These are phyloP conservation scores for Tripidium arundinaceum DNA, from an alignment of 202 grass and related monocot species.

Conservation along the genomic window DNA sequence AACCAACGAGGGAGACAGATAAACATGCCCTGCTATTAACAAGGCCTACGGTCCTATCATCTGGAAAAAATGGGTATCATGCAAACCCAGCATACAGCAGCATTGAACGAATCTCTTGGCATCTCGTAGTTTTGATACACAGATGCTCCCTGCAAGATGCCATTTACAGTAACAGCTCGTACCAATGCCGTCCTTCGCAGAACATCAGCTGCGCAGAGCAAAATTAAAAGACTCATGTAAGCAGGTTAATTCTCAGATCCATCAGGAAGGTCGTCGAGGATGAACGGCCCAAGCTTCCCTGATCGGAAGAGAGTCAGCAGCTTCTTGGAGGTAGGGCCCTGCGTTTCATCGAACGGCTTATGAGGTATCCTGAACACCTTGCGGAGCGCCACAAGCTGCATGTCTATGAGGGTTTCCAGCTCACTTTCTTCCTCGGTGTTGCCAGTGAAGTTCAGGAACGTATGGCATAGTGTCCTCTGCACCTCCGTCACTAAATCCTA, in stretches of 20 bases:
- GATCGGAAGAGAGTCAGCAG: conserved; percentile 76
- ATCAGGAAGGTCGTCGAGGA: conserved; percentile 73
- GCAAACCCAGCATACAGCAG: not conserved
- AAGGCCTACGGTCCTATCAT: not conserved
- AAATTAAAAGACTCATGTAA: not conserved
- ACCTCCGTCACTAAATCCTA: conserved; percentile 82
- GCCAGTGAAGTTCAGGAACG: conserved; percentile 59
- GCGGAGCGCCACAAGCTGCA: conserved; percentile 58
- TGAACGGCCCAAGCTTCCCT: conserved; percentile 76
- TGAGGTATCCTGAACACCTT: conserved; percentile 74
- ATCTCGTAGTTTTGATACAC: not conserved
- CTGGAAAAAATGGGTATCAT: not conserved
- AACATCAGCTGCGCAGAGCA: not conserved
- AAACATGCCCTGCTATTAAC: not conserved
- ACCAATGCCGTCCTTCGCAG: not conserved
- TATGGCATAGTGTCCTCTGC: conserved; percentile 51
- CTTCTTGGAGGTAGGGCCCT: conserved; percentile 64
- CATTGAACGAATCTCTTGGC: not conserved
- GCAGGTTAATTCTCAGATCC: not conserved
- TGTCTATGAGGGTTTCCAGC: conserved; percentile 69
- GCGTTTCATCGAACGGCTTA: conserved; percentile 59
- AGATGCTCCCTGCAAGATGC: not conserved
- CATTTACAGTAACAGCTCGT: not conserved
- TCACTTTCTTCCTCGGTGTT: conserved; percentile 64
- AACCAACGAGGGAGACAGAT: not conserved